These are phyloP conservation scores for Spiraea crenata DNA, from an alignment of 331 rosid species.

Conservation along the genomic window DNA sequence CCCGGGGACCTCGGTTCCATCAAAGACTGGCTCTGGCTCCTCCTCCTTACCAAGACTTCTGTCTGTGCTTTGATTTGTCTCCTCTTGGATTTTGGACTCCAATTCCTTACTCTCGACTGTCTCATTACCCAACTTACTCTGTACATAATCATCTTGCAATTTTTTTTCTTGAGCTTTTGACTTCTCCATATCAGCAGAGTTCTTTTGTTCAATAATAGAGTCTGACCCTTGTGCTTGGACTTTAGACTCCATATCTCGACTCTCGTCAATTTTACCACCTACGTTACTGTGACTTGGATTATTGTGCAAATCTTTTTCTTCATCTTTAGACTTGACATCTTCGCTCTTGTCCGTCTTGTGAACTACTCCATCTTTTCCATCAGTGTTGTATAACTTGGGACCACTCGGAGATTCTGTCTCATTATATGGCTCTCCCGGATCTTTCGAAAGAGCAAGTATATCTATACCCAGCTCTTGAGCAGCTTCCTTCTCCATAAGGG, in stretches of 20 bases:
- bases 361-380: slow-evolving; percentile 25
- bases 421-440: slow-evolving; percentile 27
- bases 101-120: slow-evolving; percentile 6
- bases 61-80: slow-evolving; percentile 29
- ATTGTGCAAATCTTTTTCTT: slow-evolving; percentile 15
- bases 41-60: slow-evolving; percentile 51
- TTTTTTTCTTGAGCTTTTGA: slow-evolving; percentile 16
- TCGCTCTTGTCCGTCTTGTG: slow-evolving; percentile 30
- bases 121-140: background rate
- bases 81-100: slow-evolving; percentile 20
- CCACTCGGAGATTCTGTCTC: slow-evolving; percentile 32
- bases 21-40: slow-evolving; percentile 70
- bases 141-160: background rate
- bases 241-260: slow-evolving; percentile 11
- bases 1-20: slow-evolving; percentile 75
- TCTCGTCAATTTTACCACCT: slow-evolving; percentile 9
- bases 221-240: slow-evolving; percentile 10
- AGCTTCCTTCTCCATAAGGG: slow-evolving; percentile 41
- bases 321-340: slow-evolving; percentile 26
- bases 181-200: slow-evolving; percentile 9
- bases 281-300: slow-evolving; percentile 4
- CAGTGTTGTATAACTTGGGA: slow-evolving; percentile 22
- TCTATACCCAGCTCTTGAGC: slow-evolving; percentile 38
- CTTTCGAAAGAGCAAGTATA: slow-evolving; percentile 19
- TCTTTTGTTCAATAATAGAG: background rate